These are phyloP conservation scores for Whalleya microplaca DNA, from an alignment of 2,329 filamentous ascomycete species.

Conservation along the genomic window DNA sequence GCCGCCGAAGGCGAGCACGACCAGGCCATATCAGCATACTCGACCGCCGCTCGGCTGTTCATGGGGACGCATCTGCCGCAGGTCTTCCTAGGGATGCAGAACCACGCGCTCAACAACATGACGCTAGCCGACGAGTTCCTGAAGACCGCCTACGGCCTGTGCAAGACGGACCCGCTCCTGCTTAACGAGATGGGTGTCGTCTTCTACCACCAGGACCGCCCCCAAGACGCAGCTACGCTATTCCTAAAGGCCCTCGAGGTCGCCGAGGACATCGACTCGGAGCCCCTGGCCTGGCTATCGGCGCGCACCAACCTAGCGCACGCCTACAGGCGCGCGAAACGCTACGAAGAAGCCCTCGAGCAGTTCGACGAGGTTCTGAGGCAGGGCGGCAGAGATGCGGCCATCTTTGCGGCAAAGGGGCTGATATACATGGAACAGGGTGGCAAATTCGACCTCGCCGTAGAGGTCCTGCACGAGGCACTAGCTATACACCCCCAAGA, in stretches of 20 bases:
- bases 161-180: conserved; percentile 83
- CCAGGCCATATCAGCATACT: conserved; percentile 97
- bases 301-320: conserved; percentile 90
- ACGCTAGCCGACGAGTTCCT: conserved; percentile 92
- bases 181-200: conserved; percentile 96
- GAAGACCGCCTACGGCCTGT: conserved; percentile 82
- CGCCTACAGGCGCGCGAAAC: conserved; percentile 73
- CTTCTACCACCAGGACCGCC: conserved; percentile 87
- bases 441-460: conserved; percentile 72
- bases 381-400: conserved; percentile 77
- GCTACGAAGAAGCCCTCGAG: conserved; percentile 71
- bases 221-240: conserved; percentile 73
- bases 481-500: conserved; percentile 79
- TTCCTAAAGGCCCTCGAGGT: conserved; percentile 80
- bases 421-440: conserved; percentile 79
- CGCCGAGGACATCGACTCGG: conserved; percentile 79
- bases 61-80: conserved; percentile 96
- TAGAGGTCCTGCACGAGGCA: conserved; percentile 82
- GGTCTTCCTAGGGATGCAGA: conserved; percentile 97
- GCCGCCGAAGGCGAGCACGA: conserved; percentile 97
- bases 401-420: conserved; percentile 81
- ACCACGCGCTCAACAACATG: conserved; percentile 94
- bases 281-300: conserved; percentile 80
- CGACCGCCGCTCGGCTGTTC: conserved; percentile 90
- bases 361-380: conserved; percentile 89